Percentiles rank a stretch among this genome's conserved stretches.
Evolutionary conservation across 2,329 filamentous ascomycete genomes (phyloP).

Genomic region (Beauveria asiatica): DNA sequence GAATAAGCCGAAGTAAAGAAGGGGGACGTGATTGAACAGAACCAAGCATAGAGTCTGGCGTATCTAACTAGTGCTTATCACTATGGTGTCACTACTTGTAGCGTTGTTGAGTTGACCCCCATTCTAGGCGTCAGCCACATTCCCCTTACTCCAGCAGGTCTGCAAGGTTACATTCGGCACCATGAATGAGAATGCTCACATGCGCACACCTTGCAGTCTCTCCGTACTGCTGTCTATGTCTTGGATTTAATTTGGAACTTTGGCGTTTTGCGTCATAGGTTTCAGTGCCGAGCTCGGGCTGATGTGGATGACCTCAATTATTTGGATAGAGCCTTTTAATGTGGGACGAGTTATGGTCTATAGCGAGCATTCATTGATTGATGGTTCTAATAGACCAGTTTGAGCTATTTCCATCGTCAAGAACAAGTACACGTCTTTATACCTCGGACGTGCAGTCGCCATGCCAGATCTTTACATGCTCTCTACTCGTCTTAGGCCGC

Average conservation of each 20-base stretch:
- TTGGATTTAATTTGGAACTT: neutral
- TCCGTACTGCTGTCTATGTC: too few species aligned
- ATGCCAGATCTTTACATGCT: neutral
- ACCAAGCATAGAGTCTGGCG: neutral
- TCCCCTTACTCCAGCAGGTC: neutral
- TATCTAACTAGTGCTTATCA: conserved; percentile 6
- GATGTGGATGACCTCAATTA: too few species aligned
- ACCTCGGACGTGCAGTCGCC: neutral
- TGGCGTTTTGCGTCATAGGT: too few species aligned
- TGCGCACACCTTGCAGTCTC: neutral
- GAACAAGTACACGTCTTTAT: neutral
- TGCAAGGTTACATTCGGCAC: conserved; percentile 10
- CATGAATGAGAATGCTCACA: neutral
- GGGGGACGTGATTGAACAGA: neutral
- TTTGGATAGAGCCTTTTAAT: neutral
- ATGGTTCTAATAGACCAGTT: too few species aligned
- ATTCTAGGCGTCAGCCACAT: neutral
- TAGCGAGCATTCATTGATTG: too few species aligned
- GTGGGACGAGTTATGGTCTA: too few species aligned
- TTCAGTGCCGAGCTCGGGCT: too few species aligned
- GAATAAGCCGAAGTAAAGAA: neutral
- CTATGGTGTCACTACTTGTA: neutral
- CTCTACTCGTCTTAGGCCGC: neutral
- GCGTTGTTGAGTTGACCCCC: neutral
- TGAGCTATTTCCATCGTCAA: too few species aligned